Conservation (phyloP, 192 early-diverging fungal genomes). For the Lobosporangium transversale region DNA sequence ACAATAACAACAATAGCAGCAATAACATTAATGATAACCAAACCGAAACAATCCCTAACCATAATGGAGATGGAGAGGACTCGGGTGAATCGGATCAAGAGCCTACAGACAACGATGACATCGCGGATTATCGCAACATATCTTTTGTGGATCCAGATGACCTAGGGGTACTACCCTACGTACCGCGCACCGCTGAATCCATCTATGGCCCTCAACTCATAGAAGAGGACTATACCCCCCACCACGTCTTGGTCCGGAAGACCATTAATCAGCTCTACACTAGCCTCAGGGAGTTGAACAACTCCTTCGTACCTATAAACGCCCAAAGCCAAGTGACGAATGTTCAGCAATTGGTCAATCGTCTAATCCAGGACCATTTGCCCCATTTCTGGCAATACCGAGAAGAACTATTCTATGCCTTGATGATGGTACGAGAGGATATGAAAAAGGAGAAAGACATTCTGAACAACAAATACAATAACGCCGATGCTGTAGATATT, state of each 20-base stretch:
- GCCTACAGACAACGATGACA: not conserved
- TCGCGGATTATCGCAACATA: not conserved
- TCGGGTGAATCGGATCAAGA: no score
- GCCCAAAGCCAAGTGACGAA: not conserved
- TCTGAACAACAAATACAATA: no score
- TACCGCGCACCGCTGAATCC: no score
- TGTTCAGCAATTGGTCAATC: constrained; percentile 8
- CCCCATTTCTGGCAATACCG: constrained; percentile 25
- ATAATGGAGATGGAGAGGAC: not conserved
- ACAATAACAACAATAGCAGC: not conserved
- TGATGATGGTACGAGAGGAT: not conserved
- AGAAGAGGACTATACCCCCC: not conserved
- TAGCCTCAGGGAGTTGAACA: not conserved
- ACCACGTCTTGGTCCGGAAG: constrained; percentile 7
- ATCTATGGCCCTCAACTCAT: not conserved
- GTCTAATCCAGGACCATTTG: constrained; percentile 8
- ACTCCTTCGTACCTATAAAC: not conserved
- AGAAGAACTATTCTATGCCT: not conserved
- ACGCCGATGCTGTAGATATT: not conserved
- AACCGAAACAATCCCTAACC: not conserved
- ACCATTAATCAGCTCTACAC: not conserved
- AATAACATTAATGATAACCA: not conserved
- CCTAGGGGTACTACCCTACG: not conserved
- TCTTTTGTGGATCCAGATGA: not conserved
- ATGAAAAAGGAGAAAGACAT: not conserved